Evolutionary conservation across 164 flowering plant genomes (phyloP).

Genomic region (Nymphaea thermarum): DNA sequence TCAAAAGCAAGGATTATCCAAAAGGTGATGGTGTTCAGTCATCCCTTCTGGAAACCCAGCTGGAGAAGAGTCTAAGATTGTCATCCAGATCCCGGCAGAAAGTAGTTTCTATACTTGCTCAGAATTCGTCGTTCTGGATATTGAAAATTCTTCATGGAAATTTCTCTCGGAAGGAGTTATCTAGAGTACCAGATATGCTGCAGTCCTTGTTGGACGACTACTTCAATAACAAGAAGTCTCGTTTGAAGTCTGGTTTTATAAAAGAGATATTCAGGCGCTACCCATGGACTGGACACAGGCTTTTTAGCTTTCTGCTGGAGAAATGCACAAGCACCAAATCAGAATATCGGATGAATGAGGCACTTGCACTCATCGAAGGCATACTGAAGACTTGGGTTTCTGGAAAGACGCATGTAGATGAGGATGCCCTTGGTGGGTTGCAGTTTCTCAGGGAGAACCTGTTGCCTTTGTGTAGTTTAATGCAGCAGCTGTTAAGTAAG

Average conservation of each 20-base stretch:
- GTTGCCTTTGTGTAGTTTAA: slow-evolving; percentile 26
- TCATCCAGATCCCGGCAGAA: slow-evolving; percentile 43
- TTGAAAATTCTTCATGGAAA: slow-evolving; percentile 56
- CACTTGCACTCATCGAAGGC: slow-evolving; percentile 48
- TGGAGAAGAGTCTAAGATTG: slow-evolving; percentile 31
- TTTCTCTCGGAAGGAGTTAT: slow-evolving; percentile 31
- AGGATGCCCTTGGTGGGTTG: slow-evolving; percentile 11
- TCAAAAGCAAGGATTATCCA: slow-evolving; percentile 75
- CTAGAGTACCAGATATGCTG: slow-evolving; percentile 33
- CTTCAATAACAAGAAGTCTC: slow-evolving; percentile 65
- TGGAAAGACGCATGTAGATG: slow-evolving; percentile 10
- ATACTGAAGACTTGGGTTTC: slow-evolving; percentile 38
- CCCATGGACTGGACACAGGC: slow-evolving; percentile 60
- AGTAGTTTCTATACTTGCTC: slow-evolving; percentile 56
- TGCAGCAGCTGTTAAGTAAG: slow-evolving; percentile 36
- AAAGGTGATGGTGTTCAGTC: slow-evolving; percentile 40
- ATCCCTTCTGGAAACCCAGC: slow-evolving; percentile 40
- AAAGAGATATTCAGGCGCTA: slow-evolving; percentile 63
- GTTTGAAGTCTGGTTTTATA: slow-evolving; percentile 57
- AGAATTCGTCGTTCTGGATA: slow-evolving; percentile 68
- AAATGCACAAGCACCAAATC: slow-evolving; percentile 48
- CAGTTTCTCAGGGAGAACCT: slow-evolving; percentile 32
- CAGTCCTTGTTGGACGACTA: slow-evolving; percentile 28
- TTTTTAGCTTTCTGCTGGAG: slow-evolving; percentile 55
- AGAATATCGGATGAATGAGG: slow-evolving; percentile 65